Base-by-base conservation (phyloP, 306 rosid genomes). In the Prinsepia uniflora region DNA sequence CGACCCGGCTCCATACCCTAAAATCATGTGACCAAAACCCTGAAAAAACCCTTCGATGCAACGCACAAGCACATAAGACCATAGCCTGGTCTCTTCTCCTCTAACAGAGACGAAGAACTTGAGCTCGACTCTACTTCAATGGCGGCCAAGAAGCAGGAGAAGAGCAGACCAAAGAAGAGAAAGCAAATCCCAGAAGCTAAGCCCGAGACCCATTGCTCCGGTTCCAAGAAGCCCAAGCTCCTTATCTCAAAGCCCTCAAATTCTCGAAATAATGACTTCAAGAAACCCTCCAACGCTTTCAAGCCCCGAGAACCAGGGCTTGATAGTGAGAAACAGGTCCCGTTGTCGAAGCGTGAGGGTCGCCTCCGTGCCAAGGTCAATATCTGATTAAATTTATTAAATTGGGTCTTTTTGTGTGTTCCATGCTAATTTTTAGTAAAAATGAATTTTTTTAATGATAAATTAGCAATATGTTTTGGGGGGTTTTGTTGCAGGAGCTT, bases 311-410 rank as follows among this genome's bases (percentile, higher is more conserved):
- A 85, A 15, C 46, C 70, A 34, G 83, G 75, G 0, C 48, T 10
- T 45, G 59, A n/a, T 15, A 61, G 73, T 42, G 90, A 81, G 74
- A 85, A 74, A 12, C 54, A 19, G 30, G 65, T 61, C 47, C 88
- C 88, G 2, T 63, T 65, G 72, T 75, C 92, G 0, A 87, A 77
- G 80, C 83, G 84, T 48, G 98, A 93, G 72, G 92, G 85, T 67
- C 97, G 94, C 34, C 12, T 80, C 68, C 84, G 82, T 0, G 81
- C 98, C 44, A 93, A 93, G 96, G 98, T 90, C 55, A 55, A 40
- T 62, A 55, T 9, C 36, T 39, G 58, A n/a, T 56, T 6, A 43
- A 61, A 20, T 39, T 62, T 52, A 19, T 11, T 10, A 24, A 24
- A 10, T 57, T 49, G 19, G 17, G 19, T 34, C 46, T 55, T 39